phyloP scores from a whole-genome alignment of 345 rosid species.

The Eucalyptus rudis region DNA sequence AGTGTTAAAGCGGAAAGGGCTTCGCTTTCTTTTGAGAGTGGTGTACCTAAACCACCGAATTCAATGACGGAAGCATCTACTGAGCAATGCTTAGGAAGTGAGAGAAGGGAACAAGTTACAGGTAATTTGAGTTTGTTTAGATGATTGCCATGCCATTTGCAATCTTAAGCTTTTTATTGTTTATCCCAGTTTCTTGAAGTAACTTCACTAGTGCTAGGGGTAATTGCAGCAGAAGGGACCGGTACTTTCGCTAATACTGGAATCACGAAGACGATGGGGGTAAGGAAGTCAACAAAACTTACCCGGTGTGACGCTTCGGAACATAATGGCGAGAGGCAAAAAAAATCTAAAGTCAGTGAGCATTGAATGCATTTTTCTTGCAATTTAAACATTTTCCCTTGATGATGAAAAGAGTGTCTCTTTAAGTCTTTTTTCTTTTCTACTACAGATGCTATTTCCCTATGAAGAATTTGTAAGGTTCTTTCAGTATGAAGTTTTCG shows the following conservation, averaged over 20 bases:
- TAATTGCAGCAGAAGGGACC: constrained; percentile 15
- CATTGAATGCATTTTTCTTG: neutral
- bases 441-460: constrained; percentile 50
- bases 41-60: constrained; percentile 16
- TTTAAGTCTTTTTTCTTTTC: neutral
- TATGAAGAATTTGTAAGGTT: constrained; percentile 66
- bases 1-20: constrained; percentile 3
- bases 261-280: constrained; percentile 45
- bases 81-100: constrained; percentile 23
- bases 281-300: constrained; percentile 41
- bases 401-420: neutral
- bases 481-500: constrained; percentile 50
- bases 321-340: constrained; percentile 10
- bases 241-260: constrained; percentile 22
- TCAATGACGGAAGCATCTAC: constrained; percentile 11
- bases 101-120: constrained; percentile 17
- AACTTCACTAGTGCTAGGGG: neutral
- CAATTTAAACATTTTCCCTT: neutral
- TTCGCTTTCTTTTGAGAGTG: constrained; percentile 5
- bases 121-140: constrained; percentile 21
- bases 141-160: neutral
- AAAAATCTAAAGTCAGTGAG: constrained; percentile 35
- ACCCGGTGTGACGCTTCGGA: constrained; percentile 7
- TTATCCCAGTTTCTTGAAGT: neutral
- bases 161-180: neutral